A percentile compares a stretch with the other conserved stretches of the same genome.
Evolutionary conservation across 1,284 basidiomycete species (phyloP).

Genomic region (Coriolopsis trogii): DNA sequence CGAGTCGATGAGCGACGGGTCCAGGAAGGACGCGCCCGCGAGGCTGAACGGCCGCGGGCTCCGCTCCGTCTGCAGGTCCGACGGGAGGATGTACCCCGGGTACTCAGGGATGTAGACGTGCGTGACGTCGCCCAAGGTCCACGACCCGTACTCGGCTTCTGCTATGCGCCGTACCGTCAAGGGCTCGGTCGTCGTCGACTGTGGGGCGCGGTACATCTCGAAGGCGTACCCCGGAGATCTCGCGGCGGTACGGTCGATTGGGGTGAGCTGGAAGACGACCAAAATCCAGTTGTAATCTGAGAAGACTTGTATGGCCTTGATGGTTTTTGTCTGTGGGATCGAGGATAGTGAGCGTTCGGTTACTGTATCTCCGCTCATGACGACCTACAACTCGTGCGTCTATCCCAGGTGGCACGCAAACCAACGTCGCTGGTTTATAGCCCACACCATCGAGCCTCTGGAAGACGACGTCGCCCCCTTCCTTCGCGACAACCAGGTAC

Average conservation of each 20-base stretch:
- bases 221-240: constrained; percentile 17
- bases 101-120: constrained; percentile 57
- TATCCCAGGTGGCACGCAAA: constrained; percentile 14
- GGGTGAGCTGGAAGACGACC: constrained; percentile 47
- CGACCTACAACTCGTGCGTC: constrained; percentile 1
- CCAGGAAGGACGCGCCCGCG: background rate
- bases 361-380: constrained; percentile 7
- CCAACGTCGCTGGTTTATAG: constrained; percentile 26
- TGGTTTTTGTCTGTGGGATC: constrained; percentile 41
- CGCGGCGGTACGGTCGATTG: constrained; percentile 17
- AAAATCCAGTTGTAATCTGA: constrained; percentile 57
- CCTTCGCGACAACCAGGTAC: constrained; percentile 48
- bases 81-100: constrained; percentile 32
- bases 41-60: background rate
- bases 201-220: constrained; percentile 24
- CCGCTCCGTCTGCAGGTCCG: background rate
- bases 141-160: too few relatives aligned
- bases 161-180: too few relatives aligned
- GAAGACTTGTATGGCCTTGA: constrained; percentile 56
- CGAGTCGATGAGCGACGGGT: background rate
- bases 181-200: too few relatives aligned
- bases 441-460: constrained; percentile 43
- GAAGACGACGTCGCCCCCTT: constrained; percentile 47
- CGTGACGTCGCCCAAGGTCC: constrained; percentile 5
- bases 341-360: background rate